Evolutionary conservation across 139 green algal species (phyloP).

Genomic region (Pleodorina starrii): DNA sequence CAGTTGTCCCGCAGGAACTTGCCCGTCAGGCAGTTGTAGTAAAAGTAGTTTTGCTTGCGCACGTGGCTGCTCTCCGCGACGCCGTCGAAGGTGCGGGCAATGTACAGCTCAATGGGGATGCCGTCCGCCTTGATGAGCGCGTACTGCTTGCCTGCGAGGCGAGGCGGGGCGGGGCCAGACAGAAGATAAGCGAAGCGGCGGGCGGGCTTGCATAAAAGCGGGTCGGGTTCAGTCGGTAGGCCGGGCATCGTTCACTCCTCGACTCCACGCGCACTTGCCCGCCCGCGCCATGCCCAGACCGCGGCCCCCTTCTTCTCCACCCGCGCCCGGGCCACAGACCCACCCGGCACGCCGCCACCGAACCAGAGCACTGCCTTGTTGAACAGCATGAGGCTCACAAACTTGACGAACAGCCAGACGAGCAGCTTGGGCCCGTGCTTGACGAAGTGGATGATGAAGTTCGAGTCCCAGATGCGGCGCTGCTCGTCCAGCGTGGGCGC

Average conservation of each 20-base stretch:
- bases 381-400: constrained; percentile 69
- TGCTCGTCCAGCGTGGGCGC: constrained; percentile 88
- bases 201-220: no score
- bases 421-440: constrained; percentile 74
- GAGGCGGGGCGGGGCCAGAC: no score
- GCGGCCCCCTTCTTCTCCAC: no score
- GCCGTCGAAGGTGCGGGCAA: constrained; percentile 90
- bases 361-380: constrained; percentile 84
- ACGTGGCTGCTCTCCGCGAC: constrained; percentile 73
- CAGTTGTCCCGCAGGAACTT: constrained; percentile 95
- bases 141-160: constrained; percentile 87
- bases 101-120: constrained; percentile 90
- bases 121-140: constrained; percentile 91
- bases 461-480: constrained; percentile 78
- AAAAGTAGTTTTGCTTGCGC: constrained; percentile 96
- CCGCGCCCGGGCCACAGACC: not conserved
- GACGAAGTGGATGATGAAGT: constrained; percentile 81
- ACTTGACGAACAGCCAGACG: constrained; percentile 79
- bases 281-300: no score
- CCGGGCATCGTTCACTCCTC: not conserved
- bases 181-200: no score
- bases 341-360: constrained; percentile 90
- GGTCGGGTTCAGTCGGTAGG: not conserved
- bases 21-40: constrained; percentile 96
- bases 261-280: not conserved